Base-by-base conservation (phyloP, 441 rosid species). In the Dalechampia spathulata region DNA sequence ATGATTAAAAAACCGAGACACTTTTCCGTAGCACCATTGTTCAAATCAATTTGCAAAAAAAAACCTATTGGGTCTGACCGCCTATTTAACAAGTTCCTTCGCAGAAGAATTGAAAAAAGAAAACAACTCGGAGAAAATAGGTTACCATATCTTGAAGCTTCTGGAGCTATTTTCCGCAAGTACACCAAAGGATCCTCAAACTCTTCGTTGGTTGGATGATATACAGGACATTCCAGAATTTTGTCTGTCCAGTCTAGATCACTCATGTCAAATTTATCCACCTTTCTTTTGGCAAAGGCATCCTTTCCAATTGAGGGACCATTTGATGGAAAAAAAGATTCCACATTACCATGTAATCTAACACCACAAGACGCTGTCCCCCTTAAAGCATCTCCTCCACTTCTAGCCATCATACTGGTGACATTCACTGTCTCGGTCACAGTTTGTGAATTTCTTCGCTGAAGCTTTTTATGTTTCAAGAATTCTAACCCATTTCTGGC, bases 81-180 rank as follows among this genome's bases (percentile, higher is more conserved):
- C 23, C 22, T 36, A 53, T 53, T 38, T 38, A 34, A 14, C 8
- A 38, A 42, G 22, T 26, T 7, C n/a, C 17, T 23, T 47, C 38
- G 25, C 2, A 10, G 7, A 28, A 7, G 34, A 27, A 26, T 13
- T 19, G 40, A 43, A 3, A 6, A 14, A 22, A 49, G 23, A 55
- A 16, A 27, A 30, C n/a, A 49, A 3, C 20, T 7, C 21, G 17
- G 26, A 20, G 39, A 62, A 50, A 27, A 55, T 44, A 19, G 34
- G 25, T 60, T 91, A 91, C 99, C 99, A 71, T 82, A 85, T 82
- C 71, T 83, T 28, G 97, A 91, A 75, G 99, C 99, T 69, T 88
- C 93, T 40, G 93, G 96, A 54, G 89, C 93, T 62, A 95, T 89
- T 83, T 82, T 86, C 71, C 86, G 91, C 69, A 95, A 72, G 70